Percentiles rank a stretch among this genome's conserved stretches.
Evolutionary conservation across 2,329 filamentous ascomycete species (phyloP).

Genomic region (Reticulascus tulasneorum): DNA sequence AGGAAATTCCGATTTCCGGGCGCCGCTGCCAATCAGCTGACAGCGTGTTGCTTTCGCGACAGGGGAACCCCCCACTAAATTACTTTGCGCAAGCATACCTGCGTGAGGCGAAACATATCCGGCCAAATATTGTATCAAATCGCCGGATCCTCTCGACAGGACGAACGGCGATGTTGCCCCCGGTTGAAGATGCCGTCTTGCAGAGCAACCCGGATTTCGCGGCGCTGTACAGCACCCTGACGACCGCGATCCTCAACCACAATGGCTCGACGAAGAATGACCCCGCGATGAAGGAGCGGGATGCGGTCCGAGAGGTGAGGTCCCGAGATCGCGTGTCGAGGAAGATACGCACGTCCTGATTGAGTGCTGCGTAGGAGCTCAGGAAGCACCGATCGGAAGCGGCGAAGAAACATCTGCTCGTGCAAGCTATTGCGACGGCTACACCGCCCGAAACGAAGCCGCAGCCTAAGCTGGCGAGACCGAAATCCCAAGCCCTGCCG

Average conservation of each 20-base stretch:
- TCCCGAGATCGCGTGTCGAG: too few relatives aligned
- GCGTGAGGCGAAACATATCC: too few relatives aligned
- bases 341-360: too few relatives aligned
- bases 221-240: conserved; percentile 52
- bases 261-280: conserved; percentile 56
- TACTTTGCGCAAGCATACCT: too few relatives aligned
- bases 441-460: conserved; percentile 24
- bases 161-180: conserved; percentile 52
- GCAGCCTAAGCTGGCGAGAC: conserved; percentile 12
- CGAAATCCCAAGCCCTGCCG: conserved; percentile 14
- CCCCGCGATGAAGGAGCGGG: conserved; percentile 44
- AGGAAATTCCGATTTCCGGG: too few relatives aligned
- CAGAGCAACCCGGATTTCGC: conserved; percentile 57
- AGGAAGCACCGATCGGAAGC: conserved; percentile 41
- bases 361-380: conserved; percentile 41
- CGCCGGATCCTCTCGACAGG: too few relatives aligned
- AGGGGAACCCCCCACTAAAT: neutral
- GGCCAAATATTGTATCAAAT: too few relatives aligned
- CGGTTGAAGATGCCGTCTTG: conserved; percentile 51
- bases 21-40: conserved; percentile 27
- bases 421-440: conserved; percentile 44
- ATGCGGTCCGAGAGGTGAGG: conserved; percentile 44
- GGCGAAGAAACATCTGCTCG: conserved; percentile 48
- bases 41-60: conserved; percentile 27
- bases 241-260: conserved; percentile 48